Base-by-base conservation (phyloP, 257 asterid species). In the Echium plantagineum region DNA sequence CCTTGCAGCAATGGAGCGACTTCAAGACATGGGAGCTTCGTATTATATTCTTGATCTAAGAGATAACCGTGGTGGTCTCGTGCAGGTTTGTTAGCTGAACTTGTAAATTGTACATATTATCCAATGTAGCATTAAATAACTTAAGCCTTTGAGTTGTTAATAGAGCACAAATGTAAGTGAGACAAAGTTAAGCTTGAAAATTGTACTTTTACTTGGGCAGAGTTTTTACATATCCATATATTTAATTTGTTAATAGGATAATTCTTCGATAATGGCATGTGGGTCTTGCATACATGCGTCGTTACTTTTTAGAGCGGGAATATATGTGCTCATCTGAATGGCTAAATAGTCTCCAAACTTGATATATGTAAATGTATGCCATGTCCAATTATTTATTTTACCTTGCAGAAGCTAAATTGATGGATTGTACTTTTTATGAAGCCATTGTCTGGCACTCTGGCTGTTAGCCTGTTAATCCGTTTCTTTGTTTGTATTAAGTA, bases 61-160 rank as follows among this genome's bases (percentile, higher is more conserved):
- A 80, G 97, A 91, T 74, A 91, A 91, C 74, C 97, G 81, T 62
- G 98, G 98, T 68, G 98, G 98, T 71, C 87, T 88, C 18, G 98
- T 91, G 61, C 98, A 91, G 95, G 98, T 91, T 68, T 68, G 71
- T 62, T 69, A 71, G 59, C 65, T 21, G 64, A 58, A 18, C 28
- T 21, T 17, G 10, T 5, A 28, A 18, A 2, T 21, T 21, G 15
- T 8, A 16, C 19, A 20, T 19, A 28, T 52, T 42, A 1, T 7
- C 9, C 15, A 12, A n/a, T 51, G 21, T 47, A 24, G 48, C 28
- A 10, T 24, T 61, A 21, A 13, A 20, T 47, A 15, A 42, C 13
- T 42, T 10, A 42, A 12, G 49, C 49, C 16, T 42, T 42, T 42
- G 49, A 17, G 2, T 42, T 1, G 16, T 42, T 10, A 17, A 17